Base-by-base conservation (phyloP, 169 alveolate species). In the Ichthyophthirius multifiliis region DNA sequence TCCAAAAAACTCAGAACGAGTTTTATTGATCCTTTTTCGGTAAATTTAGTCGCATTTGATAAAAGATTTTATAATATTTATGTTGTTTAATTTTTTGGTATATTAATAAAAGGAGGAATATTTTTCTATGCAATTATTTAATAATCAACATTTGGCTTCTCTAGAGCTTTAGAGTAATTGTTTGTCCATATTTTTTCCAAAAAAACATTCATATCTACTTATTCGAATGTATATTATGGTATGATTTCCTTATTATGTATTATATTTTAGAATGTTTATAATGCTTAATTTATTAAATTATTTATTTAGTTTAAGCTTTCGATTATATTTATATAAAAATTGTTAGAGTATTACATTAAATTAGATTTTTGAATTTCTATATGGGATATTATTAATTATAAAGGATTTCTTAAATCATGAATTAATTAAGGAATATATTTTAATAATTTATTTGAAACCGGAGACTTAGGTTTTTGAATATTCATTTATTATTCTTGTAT, bases 361-460 rank as follows among this genome's bases (percentile, higher is more conserved):
- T 55, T 27, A 27, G 3, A 27, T 7, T 55, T 55, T 13, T 55
- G 31, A 27, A 55, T 34, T 39, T 55, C 71, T 10, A 55, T 55
- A 27, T 39, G 31, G 0, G 71, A 34, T 10, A 20, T 16, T 12
- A 55, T 34, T 39, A 27, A 55, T 23, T 55, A 55, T 1, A 55
- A 39, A 1, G 71, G 71, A 27, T 55, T 55, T 18, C 71, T 55
- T 55, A 55, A 55, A 55, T 55, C 71, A 55, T 55, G 71, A 55
- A 55, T 55, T 5, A 55, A 55, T 3, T 39, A 27, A 27, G 71
- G 71, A 27, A 55, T 55, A 18, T 55, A 55, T 12, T 55, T 4
- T 9, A 55, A 39, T 27, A 55, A 39, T 10, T 55, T 55, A 27
- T 55, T 55, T 55, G n/a, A n/a, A n/a, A n/a, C n/a, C n/a, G n/a